phyloP scores from a whole-genome alignment of 225 moss, liverwort and hornwort genomes.

The Asterella californica region DNA sequence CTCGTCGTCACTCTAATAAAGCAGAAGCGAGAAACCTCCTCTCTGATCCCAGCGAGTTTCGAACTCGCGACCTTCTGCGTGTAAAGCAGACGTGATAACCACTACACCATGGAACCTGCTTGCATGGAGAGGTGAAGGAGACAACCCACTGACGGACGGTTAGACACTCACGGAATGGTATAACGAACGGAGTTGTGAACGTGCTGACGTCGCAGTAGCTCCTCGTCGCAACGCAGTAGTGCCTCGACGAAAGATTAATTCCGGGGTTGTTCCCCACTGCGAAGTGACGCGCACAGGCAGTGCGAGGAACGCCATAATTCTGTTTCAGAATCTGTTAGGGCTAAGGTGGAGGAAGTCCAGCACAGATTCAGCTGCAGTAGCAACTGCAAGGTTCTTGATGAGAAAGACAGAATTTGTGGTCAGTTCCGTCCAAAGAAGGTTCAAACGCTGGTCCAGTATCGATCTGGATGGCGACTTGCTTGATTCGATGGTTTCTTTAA shows the following conservation, averaged over 20 bases:
- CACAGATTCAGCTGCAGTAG: background rate
- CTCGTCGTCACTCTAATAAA: background rate
- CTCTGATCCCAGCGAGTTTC: conserved; percentile 36
- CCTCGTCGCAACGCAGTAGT: background rate
- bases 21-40: background rate
- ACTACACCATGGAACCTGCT: conserved; percentile 45
- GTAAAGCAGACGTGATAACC: conserved; percentile 51
- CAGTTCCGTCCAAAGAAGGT: no score
- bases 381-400: background rate
- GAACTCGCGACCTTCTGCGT: conserved; percentile 49
- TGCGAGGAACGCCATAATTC: background rate
- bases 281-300: background rate
- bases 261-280: background rate
- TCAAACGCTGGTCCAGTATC: no score
- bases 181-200: background rate
- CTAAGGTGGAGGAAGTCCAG: background rate
- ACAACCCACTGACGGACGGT: no score
- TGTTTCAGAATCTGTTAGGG: background rate
- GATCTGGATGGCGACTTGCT: background rate
- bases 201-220: no score
- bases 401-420: background rate
- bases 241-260: background rate
- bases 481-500: background rate
- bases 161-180: background rate
- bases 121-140: no score